Percentiles rank a stretch among this genome's conserved stretches.
phyloP scores from a whole-genome alignment of 495 filamentous ascomycete species.

The Parathielavia hyrcaniae region DNA sequence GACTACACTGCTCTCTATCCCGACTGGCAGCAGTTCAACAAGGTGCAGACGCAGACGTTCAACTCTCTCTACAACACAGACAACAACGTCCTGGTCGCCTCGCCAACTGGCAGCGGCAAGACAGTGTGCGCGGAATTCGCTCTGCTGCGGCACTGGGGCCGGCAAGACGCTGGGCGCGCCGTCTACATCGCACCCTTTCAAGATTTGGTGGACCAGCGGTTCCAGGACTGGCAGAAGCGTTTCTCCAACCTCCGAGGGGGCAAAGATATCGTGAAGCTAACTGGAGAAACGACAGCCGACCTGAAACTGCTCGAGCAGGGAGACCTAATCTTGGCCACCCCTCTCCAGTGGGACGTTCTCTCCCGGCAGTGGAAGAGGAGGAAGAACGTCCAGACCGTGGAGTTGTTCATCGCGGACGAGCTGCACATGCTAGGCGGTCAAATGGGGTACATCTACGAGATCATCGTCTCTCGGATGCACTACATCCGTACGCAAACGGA shows the following conservation, averaged over 20 bases:
- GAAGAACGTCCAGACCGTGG: conserved; percentile 87
- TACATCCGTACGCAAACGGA: conserved; percentile 87
- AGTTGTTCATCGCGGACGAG: conserved; percentile 93
- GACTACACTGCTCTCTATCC: conserved; percentile 80
- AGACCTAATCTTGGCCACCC: conserved; percentile 89
- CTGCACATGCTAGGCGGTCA: conserved; percentile 92
- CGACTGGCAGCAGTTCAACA: conserved; percentile 86
- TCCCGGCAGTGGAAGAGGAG: conserved; percentile 93
- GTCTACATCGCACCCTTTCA: conserved; percentile 97
- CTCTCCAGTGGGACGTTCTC: conserved; percentile 88
- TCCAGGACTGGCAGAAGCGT: conserved; percentile 77
- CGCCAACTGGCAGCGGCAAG: conserved; percentile 90
- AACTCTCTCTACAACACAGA: conserved; percentile 84
- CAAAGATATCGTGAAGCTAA: conserved; percentile 90
- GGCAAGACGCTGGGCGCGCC: conserved; percentile 64
- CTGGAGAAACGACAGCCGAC: conserved; percentile 87
- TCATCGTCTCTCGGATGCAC: conserved; percentile 94
- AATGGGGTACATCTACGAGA: conserved; percentile 86
- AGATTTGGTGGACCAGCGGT: conserved; percentile 75
- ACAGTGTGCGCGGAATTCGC: conserved; percentile 96
- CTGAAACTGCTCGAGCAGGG: conserved; percentile 81
- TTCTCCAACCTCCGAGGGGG: conserved; percentile 67
- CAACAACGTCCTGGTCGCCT: conserved; percentile 86
- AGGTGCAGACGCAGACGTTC: conserved; percentile 95
- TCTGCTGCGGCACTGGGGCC: conserved; percentile 79